These are phyloP conservation scores for Clonostachys chloroleuca DNA, from an alignment of 2,329 filamentous ascomycete species.

Conservation along the genomic window DNA sequence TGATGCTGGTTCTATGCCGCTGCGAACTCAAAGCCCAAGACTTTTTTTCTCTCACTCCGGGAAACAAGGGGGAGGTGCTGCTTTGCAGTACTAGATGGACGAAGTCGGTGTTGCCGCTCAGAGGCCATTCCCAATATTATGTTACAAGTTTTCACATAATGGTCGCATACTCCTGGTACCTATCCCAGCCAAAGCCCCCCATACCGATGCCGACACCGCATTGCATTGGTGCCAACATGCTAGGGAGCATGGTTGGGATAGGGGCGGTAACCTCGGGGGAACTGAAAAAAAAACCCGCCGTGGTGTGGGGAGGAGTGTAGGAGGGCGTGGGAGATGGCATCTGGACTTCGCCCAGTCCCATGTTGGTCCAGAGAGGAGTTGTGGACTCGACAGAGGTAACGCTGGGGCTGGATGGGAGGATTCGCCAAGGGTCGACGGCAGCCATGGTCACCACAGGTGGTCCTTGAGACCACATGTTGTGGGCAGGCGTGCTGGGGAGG, in stretches of 20 bases:
- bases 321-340: slow-evolving; percentile 76
- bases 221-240: slow-evolving; percentile 72
- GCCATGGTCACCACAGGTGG: slow-evolving; percentile 61
- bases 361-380: slow-evolving; percentile 73
- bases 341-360: slow-evolving; percentile 70
- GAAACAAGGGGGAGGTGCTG: slow-evolving; percentile 20
- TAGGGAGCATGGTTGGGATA: slow-evolving; percentile 75
- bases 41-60: slow-evolving; percentile 18
- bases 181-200: slow-evolving; percentile 75
- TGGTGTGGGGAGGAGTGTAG: slow-evolving; percentile 69
- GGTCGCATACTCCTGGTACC: slow-evolving; percentile 79
- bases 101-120: slow-evolving; percentile 25
- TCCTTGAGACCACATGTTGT: slow-evolving; percentile 77
- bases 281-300: slow-evolving; percentile 74
- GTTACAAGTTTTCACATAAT: slow-evolving; percentile 73
- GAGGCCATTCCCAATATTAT: slow-evolving; percentile 38
- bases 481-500: slow-evolving; percentile 75
- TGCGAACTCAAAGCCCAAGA: slow-evolving; percentile 23
- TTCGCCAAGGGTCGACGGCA: slow-evolving; percentile 81
- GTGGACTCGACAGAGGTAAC: slow-evolving; percentile 65
- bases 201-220: slow-evolving; percentile 78
- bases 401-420: slow-evolving; percentile 84
- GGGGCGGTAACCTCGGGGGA: slow-evolving; percentile 70
- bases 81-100: slow-evolving; percentile 31
- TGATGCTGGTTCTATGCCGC: slow-evolving; percentile 29